A percentile compares a stretch with the other conserved stretches of the same genome.
These are phyloP conservation scores for Zalaria obscura DNA, from an alignment of 2,329 filamentous ascomycete genomes.

Conservation along the genomic window DNA sequence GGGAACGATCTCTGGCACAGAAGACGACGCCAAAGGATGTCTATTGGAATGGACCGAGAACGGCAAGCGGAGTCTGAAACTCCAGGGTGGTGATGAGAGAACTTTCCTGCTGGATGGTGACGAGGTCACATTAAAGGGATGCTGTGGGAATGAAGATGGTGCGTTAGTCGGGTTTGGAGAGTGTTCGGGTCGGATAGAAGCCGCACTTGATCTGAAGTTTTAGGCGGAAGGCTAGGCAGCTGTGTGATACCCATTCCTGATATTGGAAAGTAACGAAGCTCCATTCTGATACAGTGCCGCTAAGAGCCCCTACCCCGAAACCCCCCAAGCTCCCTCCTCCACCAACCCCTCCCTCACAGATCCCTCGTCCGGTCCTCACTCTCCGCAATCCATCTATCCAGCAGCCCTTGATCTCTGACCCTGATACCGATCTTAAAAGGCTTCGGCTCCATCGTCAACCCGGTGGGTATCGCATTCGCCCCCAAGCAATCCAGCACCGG, in stretches of 20 bases:
- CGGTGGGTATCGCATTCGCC: constrained; percentile 31
- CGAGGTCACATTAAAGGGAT: constrained; percentile 50
- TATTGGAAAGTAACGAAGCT: too few relatives aligned
- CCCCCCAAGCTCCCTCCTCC: too few relatives aligned
- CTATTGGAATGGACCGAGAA: constrained; percentile 58
- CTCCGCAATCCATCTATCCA: constrained; percentile 33
- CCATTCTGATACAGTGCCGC: too few relatives aligned
- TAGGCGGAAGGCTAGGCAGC: background rate
- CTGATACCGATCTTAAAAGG: constrained; percentile 35
- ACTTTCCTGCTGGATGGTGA: constrained; percentile 65
- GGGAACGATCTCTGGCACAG: constrained; percentile 60
- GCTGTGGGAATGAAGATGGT: constrained; percentile 47
- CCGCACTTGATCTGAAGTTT: constrained; percentile 20
- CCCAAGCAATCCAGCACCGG: constrained; percentile 30
- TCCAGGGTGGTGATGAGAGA: constrained; percentile 52
- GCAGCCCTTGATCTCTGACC: constrained; percentile 23
- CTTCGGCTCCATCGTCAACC: constrained; percentile 36
- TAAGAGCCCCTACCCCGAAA: too few relatives aligned
- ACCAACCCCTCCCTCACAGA: constrained; percentile 12
- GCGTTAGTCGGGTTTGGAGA: constrained; percentile 65
- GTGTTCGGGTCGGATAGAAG: constrained; percentile 49
- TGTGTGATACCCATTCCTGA: too few relatives aligned
- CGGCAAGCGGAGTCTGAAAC: constrained; percentile 49
- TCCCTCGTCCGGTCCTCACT: constrained; percentile 32
- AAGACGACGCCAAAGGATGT: constrained; percentile 47